Evolutionary conservation across 805 yeast species (phyloP).

Genomic region (Yamadazyma paraphyllophila): DNA sequence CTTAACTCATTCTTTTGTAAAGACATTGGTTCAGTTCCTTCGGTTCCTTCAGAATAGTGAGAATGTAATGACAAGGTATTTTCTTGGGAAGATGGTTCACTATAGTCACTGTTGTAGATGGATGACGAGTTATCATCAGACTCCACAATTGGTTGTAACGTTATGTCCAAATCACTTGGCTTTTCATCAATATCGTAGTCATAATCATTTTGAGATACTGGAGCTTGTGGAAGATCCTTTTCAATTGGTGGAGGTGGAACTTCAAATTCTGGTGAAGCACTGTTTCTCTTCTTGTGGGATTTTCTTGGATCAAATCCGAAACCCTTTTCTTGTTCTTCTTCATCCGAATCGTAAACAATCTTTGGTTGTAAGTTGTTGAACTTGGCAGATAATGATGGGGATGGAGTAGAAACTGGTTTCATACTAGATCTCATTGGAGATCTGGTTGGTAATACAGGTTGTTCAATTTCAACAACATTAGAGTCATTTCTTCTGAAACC

Average conservation of each 20-base stretch:
- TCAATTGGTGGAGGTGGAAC: slow-evolving; percentile 6
- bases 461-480: slow-evolving; percentile 18
- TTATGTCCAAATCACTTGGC: slow-evolving; percentile 15
- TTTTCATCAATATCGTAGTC: slow-evolving; percentile 11
- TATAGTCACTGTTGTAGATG: slow-evolving; percentile 28
- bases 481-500: slow-evolving; percentile 41
- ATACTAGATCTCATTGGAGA: slow-evolving; percentile 9
- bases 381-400: slow-evolving; percentile 10
- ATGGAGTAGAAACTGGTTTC: slow-evolving; percentile 5
- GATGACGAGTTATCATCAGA: slow-evolving; percentile 29
- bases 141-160: slow-evolving; percentile 40
- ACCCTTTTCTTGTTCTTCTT: slow-evolving; percentile 14
- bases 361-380: slow-evolving; percentile 16
- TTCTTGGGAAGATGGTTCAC: slow-evolving; percentile 19
- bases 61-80: slow-evolving; percentile 35
- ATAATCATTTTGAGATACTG: not conserved
- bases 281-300: slow-evolving; percentile 10
- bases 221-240: slow-evolving; percentile 1
- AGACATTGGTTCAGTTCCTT: slow-evolving; percentile 18
- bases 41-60: slow-evolving; percentile 26
- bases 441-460: slow-evolving; percentile 23
- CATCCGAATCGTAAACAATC: slow-evolving; percentile 17
- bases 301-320: slow-evolving; percentile 25
- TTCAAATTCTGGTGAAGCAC: not conserved
- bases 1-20: slow-evolving; percentile 12